Percentiles rank a stretch among this genome's conserved stretches.
Evolutionary conservation across 768 basidiomycete species (phyloP).

Genomic region (Hygrocybe coccinea): DNA sequence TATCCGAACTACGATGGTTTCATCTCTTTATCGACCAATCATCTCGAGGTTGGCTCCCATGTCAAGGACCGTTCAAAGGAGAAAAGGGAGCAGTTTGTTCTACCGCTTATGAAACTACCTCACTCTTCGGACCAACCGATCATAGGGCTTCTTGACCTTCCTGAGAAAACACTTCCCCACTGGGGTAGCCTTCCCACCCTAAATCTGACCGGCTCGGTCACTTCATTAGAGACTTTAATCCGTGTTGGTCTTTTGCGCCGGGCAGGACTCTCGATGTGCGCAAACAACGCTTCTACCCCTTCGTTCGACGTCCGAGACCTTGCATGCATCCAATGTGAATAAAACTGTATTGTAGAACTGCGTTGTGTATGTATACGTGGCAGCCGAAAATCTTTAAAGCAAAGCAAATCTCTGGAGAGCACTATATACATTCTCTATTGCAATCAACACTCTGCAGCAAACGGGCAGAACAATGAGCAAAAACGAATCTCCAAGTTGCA

Average conservation of each 20-base stretch:
- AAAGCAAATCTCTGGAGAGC: constrained; percentile 1
- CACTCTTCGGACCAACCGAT: constrained; percentile 11
- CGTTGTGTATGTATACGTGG: not conserved
- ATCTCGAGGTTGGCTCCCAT: constrained; percentile 79
- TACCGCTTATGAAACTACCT: constrained; percentile 63
- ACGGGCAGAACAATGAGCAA: not conserved
- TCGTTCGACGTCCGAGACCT: constrained; percentile 24
- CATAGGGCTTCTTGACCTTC: constrained; percentile 53
- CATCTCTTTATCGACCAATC: constrained; percentile 82
- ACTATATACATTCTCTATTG: not conserved
- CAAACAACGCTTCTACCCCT: constrained; percentile 5
- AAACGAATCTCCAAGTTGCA: no score
- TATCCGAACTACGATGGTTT: constrained; percentile 79
- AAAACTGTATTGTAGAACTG: not conserved
- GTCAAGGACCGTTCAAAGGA: constrained; percentile 55
- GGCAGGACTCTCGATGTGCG: constrained; percentile 33
- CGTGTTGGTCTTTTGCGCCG: constrained; percentile 33
- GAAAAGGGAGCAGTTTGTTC: constrained; percentile 58
- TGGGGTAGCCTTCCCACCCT: constrained; percentile 60
- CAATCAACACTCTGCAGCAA: not conserved
- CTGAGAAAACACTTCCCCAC: constrained; percentile 45
- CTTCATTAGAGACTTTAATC: constrained; percentile 30
- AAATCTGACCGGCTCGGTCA: constrained; percentile 56
- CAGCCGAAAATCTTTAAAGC: not conserved
- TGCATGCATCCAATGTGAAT: constrained; percentile 21